Evolutionary conservation across 139 green algal species (phyloP), one percentile per base, ranked within the genome.

Genomic region (Chlorella vulgaris): DNA sequence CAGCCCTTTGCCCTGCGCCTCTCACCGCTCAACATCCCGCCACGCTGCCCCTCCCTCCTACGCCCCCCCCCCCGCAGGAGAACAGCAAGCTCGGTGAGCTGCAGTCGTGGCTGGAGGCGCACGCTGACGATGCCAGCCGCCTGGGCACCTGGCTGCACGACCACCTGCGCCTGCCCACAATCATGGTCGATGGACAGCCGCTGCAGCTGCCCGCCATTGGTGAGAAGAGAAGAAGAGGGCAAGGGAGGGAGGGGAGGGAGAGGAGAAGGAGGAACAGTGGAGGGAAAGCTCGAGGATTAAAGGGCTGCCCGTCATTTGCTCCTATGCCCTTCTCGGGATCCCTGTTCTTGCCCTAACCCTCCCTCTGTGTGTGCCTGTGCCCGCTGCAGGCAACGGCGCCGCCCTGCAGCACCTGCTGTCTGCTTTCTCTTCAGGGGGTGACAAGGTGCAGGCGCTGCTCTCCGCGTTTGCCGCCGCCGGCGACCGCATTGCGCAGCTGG

Each of bases 71-170:
- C 42, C 50, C 39, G 51, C 73, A 79, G 73, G 58, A 67, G 47
- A 67, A 67, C 51, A 51, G 40, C 29, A 24, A 28, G 24, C 73
- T 79, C 51, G 35, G 33, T 0, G 24, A 67, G 22, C 73, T 79
- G 53, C 38, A 69, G 29, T 50, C 33, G 22, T 79, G 73, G 73
- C 61, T 79, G 50, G 51, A 79, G 50, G 22, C 39, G 24, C 73
- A 67, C 53, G 5, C 24, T n/a, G 53, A 8, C 6, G 73, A 67
- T 24, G n/a, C 68, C 10, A 13, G 35, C 4, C 15, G 24, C 6
- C 73, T 79, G 22, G 22, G 43, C 35, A 7, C 36, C 24, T 68
- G 61, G 33, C 53, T 79, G 73, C 53, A 51, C 31, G 53, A 67
- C 35, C 24, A 50, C 15, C 35, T 79, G 24, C 31, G n/a, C 24